Base-by-base conservation (phyloP, 202 grass and related monocot genomes). In the Digitaria exilis region DNA sequence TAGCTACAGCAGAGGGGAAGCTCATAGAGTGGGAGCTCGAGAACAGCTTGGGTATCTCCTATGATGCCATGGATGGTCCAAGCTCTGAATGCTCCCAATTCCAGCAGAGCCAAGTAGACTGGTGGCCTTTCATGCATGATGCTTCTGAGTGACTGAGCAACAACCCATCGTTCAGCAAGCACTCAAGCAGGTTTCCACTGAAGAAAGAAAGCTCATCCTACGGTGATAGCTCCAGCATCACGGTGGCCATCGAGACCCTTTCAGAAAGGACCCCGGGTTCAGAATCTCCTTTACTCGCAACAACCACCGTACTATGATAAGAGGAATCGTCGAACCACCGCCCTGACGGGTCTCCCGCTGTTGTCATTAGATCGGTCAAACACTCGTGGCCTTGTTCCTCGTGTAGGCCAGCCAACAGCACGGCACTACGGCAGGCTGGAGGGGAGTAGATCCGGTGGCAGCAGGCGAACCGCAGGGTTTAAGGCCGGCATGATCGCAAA, bases 31-130 rank as follows among this genome's bases (percentile, higher is more conserved):
- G n/a, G n/a, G n/a, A n/a, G n/a, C n/a, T n/a, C n/a, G n/a, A n/a
- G n/a, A n/a, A n/a, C n/a, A 84, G 81, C 69, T 69, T 69, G 46
- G 13, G 25, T 83, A 69, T 22, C 76, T 22, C 31, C 32, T 17
- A 73, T 3, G 41, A 28, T 21, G 37, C 19, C 19, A 5, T 80
- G 49, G 52, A 67, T 67, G 73, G 73, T 88, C 46, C 81, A 80
- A 71, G 2, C 18, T 57, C 78, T 56, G 64, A 80, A 8, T 73
- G 26, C 74, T 45, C 66, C 56, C 66, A 63, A 31, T 39, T 39
- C 37, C 29, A 56, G 48, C 26, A 30, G 28, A 35, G n/a, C n/a
- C n/a, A n/a, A n/a, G n/a, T n/a, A n/a, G 65, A 3, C 35, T 37
- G 65, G 43, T 21, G 57, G 67, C 76, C 46, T 56, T 71, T 52